Conservation (phyloP, 176 grass and related monocot genomes). For the Tillandsia fasciculata region DNA sequence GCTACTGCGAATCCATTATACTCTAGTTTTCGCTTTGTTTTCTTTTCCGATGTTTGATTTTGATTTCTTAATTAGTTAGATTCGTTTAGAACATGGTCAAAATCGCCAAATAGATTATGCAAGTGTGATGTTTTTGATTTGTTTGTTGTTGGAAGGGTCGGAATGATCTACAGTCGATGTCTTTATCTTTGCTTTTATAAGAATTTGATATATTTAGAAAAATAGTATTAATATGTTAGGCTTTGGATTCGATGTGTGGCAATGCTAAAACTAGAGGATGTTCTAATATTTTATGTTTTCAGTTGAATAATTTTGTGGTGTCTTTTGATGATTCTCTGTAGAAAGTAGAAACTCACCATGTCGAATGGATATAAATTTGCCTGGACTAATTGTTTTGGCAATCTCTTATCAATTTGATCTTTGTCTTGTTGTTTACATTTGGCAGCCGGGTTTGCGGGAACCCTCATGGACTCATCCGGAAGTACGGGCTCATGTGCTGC, state of each 20-base stretch:
- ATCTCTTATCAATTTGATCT: background rate
- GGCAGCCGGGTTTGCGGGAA: slow-evolving; percentile 71
- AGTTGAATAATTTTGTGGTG: background rate
- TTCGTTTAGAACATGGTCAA: too few relatives aligned
- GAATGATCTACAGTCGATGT: too few relatives aligned
- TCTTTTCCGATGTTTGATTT: too few relatives aligned
- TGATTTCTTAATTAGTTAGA: too few relatives aligned
- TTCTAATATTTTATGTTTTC: background rate
- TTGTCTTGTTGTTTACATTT: background rate
- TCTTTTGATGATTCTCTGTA: too few relatives aligned
- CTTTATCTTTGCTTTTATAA: too few relatives aligned
- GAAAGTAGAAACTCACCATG: background rate
- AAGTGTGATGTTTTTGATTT: too few relatives aligned
- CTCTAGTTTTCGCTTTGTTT: background rate
- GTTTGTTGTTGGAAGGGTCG: too few relatives aligned
- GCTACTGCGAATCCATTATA: background rate
- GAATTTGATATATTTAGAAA: too few relatives aligned
- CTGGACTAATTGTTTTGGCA: background rate
- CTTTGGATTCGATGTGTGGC: too few relatives aligned
- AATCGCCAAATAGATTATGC: too few relatives aligned
- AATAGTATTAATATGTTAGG: too few relatives aligned
- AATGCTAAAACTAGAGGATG: background rate
- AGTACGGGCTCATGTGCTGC: slow-evolving; percentile 91
- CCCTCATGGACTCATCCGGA: slow-evolving; percentile 82
- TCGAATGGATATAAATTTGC: background rate